Conservation (phyloP, 768 basidiomycete species). For the Clavulina sp. region DNA sequence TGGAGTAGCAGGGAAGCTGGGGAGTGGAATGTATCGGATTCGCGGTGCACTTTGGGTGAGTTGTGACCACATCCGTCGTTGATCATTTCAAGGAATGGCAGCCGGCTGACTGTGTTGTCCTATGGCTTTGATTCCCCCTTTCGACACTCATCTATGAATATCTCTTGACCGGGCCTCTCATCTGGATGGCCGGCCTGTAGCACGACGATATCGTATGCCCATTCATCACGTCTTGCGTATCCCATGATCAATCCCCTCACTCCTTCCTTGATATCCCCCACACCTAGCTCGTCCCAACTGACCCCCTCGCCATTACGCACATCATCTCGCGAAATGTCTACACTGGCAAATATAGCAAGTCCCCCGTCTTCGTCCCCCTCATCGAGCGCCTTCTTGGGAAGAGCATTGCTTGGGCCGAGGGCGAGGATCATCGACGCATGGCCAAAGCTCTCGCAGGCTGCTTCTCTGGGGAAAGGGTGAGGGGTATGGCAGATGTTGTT, state of each 20-base stretch:
- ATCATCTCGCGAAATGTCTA: conserved; percentile 7
- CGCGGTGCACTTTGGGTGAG: not conserved
- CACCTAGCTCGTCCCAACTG: conserved; percentile 13
- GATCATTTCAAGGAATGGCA: no score
- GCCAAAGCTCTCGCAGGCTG: not conserved
- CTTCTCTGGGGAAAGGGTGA: no score
- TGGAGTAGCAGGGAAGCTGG: conserved; percentile 9
- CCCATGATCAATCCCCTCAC: not conserved
- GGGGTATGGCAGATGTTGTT: no score
- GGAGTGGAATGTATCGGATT: not conserved
- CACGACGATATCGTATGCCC: not conserved
- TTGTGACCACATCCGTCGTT: no score
- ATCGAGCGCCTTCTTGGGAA: conserved; percentile 21
- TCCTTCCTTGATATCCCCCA: not conserved
- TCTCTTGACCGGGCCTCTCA: not conserved
- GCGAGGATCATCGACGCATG: conserved; percentile 18
- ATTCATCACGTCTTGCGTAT: not conserved
- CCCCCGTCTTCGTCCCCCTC: conserved; percentile 18
- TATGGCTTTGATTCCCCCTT: no score
- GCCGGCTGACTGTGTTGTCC: no score
- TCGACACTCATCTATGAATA: not conserved
- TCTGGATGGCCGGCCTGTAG: not conserved
- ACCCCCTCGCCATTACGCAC: conserved; percentile 14
- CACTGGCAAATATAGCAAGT: not conserved
- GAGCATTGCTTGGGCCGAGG: conserved; percentile 25